Conservation (phyloP, 495 filamentous ascomycete genomes). For the Hyaloscypha hepaticicola region DNA sequence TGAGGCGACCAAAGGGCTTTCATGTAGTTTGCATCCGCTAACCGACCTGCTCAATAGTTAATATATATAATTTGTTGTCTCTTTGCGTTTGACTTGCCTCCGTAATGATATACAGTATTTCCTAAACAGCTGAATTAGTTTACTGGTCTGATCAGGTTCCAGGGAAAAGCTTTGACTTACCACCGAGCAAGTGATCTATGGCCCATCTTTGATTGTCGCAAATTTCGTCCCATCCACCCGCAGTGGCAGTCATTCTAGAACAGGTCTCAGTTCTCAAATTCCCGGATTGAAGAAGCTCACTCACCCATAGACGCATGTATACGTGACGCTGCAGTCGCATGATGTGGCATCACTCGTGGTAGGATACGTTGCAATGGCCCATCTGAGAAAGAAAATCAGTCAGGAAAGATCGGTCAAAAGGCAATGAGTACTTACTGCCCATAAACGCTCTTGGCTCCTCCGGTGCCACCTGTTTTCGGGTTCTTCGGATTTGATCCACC, state of each 20-base stretch:
- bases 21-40: background rate
- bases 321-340: constrained; percentile 13
- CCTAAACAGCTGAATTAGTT: background rate
- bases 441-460: background rate
- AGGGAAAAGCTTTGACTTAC: background rate
- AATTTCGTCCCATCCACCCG: constrained; percentile 12
- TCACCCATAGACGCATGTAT: constrained; percentile 16
- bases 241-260: background rate
- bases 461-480: background rate
- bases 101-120: background rate
- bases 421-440: constrained; percentile 2
- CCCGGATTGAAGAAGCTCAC: background rate
- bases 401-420: background rate
- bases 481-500: constrained; percentile 5
- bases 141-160: background rate
- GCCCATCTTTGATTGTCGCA: constrained; percentile 18
- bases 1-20: constrained; percentile 1
- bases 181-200: constrained; percentile 7
- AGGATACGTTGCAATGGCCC: background rate
- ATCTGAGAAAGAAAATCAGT: background rate
- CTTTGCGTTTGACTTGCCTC: background rate
- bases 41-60: background rate
- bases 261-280: background rate
- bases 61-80: background rate
- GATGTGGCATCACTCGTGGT: background rate